Conservation (phyloP, 1,139 yeast species). For the Diutina pseudorugosa region DNA sequence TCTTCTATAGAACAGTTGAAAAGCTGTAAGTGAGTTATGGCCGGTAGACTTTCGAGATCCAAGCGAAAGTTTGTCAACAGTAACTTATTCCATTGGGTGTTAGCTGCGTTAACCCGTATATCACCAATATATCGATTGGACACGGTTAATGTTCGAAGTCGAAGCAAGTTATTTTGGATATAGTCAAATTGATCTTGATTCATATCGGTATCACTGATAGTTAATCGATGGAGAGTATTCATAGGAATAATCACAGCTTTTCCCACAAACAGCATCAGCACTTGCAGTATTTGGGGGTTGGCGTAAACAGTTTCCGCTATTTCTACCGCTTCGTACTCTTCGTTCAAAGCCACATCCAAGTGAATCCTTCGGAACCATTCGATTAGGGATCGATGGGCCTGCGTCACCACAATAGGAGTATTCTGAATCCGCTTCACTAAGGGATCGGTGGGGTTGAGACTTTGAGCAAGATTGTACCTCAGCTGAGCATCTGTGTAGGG, state of each 20-base stretch:
- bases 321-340: neutral
- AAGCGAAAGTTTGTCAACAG: neutral
- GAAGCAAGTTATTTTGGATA: neutral
- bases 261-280: neutral
- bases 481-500: neutral
- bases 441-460: neutral
- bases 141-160: neutral
- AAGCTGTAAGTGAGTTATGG: neutral
- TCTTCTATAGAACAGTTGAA: neutral
- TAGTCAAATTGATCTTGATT: neutral
- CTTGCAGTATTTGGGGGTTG: neutral
- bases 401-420: neutral
- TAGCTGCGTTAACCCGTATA: neutral
- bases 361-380: neutral
- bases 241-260: neutral
- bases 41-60: constrained; percentile 1
- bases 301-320: neutral
- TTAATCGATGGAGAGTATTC: neutral
- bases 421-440: neutral
- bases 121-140: neutral
- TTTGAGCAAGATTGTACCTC: neutral
- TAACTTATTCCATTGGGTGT: neutral
- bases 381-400: neutral
- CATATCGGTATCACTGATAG: neutral
- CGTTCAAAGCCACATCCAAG: neutral